These are phyloP conservation scores for Tulasnella sp. DNA, from an alignment of 768 basidiomycete genomes.

Conservation along the genomic window DNA sequence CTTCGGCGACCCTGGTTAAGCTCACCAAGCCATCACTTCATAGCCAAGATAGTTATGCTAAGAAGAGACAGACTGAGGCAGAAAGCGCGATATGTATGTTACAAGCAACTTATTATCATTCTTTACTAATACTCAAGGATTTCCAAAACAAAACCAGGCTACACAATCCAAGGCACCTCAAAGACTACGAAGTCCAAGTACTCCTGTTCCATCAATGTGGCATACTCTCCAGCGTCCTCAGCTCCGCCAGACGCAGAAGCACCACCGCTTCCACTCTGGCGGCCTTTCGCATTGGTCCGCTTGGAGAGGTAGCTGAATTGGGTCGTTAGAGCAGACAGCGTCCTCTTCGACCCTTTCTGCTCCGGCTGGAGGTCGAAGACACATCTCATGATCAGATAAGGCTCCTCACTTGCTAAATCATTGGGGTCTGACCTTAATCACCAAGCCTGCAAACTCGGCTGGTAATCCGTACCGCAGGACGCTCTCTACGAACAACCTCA, in stretches of 20 bases:
- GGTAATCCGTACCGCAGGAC: constrained; percentile 93
- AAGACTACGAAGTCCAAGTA: constrained; percentile 91
- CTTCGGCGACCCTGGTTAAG: no score
- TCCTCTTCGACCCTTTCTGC: constrained; percentile 69
- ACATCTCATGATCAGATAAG: no score
- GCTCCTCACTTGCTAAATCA: no score
- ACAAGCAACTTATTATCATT: no score
- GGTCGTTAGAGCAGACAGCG: constrained; percentile 53
- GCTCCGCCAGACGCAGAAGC: constrained; percentile 33
- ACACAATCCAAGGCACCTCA: constrained; percentile 82
- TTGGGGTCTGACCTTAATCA: constrained; percentile 53
- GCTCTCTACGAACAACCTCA: constrained; percentile 88
- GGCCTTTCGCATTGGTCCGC: constrained; percentile 35
- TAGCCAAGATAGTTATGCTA: no score
- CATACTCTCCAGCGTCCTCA: constrained; percentile 84
- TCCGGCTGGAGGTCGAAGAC: constrained; percentile 51
- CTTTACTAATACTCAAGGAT: no score
- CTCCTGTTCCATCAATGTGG: constrained; percentile 87
- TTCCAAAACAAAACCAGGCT: neutral
- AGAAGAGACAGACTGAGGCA: no score
- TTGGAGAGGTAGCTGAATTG: constrained; percentile 76
- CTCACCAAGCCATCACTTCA: no score
- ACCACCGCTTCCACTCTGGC: constrained; percentile 29
- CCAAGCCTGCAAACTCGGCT: constrained; percentile 73
- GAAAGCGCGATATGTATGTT: no score